Evolutionary conservation across 2,329 filamentous ascomycete species (phyloP).

Genomic region (Fusarium denticulatum): DNA sequence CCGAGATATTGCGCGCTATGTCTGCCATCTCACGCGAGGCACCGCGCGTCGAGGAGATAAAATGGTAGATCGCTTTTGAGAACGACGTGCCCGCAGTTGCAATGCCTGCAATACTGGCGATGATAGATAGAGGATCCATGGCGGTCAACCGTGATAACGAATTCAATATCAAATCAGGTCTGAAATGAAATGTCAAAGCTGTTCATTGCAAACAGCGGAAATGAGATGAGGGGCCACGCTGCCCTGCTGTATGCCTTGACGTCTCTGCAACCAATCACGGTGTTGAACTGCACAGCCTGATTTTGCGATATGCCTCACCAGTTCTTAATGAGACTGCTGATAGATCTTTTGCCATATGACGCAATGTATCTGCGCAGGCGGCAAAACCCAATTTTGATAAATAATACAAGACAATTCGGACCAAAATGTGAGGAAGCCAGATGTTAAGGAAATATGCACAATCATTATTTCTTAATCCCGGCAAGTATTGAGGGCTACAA

Average conservation of each 20-base stretch:
- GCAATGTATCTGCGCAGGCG: accelerated
- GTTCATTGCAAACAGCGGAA: too few species aligned
- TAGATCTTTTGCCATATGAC: too few species aligned
- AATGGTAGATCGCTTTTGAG: neutral
- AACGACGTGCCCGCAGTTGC: neutral
- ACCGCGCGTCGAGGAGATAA: neutral
- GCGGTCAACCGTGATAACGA: accelerated
- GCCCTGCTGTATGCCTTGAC: neutral
- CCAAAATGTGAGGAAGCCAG: too few species aligned
- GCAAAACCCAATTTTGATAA: too few species aligned
- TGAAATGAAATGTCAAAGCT: neutral
- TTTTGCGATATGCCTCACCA: neutral
- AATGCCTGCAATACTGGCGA: neutral
- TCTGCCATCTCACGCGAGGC: neutral
- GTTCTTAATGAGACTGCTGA: neutral
- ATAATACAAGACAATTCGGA: too few species aligned
- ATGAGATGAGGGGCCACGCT: neutral
- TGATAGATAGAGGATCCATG: neutral
- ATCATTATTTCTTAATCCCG: too few species aligned
- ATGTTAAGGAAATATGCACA: too few species aligned
- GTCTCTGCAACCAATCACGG: neutral
- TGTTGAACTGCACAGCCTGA: neutral
- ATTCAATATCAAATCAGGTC: accelerated
- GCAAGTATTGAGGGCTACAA: too few species aligned
- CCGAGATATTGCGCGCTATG: neutral